Evolutionary conservation across 2,329 filamentous ascomycete genomes (phyloP), one percentile per base, ranked within the genome.

Genomic region (Venturia nashicola): DNA sequence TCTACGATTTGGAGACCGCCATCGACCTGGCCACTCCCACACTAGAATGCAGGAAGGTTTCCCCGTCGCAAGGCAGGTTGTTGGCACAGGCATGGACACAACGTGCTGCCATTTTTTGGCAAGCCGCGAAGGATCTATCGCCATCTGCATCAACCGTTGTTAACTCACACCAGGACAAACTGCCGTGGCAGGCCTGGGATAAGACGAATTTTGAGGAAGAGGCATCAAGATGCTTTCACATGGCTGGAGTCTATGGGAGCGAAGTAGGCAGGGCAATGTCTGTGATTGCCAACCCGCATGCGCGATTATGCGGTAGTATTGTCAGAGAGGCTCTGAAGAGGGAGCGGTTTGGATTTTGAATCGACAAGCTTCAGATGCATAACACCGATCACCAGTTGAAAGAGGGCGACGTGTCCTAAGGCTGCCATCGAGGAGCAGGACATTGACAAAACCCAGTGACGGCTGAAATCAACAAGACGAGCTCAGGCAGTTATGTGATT

Each of bases 251-350:
- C 51, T 84, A 80, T 71, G 83, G 83, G 0, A 84, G 84, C 70
- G 77, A 80, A 64, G 76, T 82, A 32, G 83, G 82, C 54, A 77
- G 79, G 68, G 79, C 82, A 68, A 75, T 86, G 74, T 81, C 82
- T 16, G 82, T 85, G 18, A 76, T 80, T 71, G 84, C 82, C 59
- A 86, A 86, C 74, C 83, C 83, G 39, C 84, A 85, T 73, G 82
- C 82, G 40, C 85, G 84, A 73, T 79, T 85, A 75, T 85, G 83
- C 71, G 83, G 83, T 5, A 81, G 77, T 1, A 85, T 86, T 70
- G 83, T 86, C 12, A 81, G 80, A 73, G 81, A 85, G 72, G 83
- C 83, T 16, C 74, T 85, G 74, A 78, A 72, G 68, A 6, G 71
- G 72, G 48, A 66, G 70, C 62, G 67, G 69, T 62, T 36, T 68